Percentiles rank a stretch among this genome's conserved stretches.
phyloP scores from a whole-genome alignment of 2,329 filamentous ascomycete genomes.

The Botrytis galanthina region DNA sequence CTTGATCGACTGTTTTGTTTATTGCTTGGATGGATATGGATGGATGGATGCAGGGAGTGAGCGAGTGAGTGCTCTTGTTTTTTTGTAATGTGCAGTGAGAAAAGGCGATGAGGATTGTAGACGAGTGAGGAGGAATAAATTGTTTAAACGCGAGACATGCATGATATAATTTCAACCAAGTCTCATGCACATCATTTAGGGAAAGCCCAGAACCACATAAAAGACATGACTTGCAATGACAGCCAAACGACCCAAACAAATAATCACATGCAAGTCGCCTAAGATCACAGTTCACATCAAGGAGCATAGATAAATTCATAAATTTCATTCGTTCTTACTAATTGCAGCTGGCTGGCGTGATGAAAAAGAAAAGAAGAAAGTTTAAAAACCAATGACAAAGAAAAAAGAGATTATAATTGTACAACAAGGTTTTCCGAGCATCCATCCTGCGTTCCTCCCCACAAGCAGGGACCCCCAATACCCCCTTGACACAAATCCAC shows the following conservation, averaged over 20 bases:
- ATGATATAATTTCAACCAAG: background rate
- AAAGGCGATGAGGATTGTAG: too few relatives aligned
- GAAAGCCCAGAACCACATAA: background rate
- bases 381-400: constrained; percentile 14
- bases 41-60: background rate
- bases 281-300: background rate
- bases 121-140: background rate
- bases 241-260: background rate
- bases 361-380: constrained; percentile 18
- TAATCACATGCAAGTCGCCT: background rate
- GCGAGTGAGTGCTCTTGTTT: too few relatives aligned
- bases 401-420: constrained; percentile 38
- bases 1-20: background rate
- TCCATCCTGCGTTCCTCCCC: constrained; percentile 25
- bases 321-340: constrained; percentile 25
- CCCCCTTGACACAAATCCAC: constrained; percentile 8
- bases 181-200: background rate
- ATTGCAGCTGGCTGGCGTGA: constrained; percentile 36
- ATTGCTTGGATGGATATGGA: background rate
- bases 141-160: background rate
- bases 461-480: constrained; percentile 17
- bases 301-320: background rate
- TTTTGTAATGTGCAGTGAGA: too few relatives aligned
- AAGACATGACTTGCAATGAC: background rate
- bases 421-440: constrained; percentile 33